Evolutionary conservation across 2,329 filamentous ascomycete species (phyloP), one percentile per base, ranked within the genome.

Genomic region (Hypoxylon sp.): DNA sequence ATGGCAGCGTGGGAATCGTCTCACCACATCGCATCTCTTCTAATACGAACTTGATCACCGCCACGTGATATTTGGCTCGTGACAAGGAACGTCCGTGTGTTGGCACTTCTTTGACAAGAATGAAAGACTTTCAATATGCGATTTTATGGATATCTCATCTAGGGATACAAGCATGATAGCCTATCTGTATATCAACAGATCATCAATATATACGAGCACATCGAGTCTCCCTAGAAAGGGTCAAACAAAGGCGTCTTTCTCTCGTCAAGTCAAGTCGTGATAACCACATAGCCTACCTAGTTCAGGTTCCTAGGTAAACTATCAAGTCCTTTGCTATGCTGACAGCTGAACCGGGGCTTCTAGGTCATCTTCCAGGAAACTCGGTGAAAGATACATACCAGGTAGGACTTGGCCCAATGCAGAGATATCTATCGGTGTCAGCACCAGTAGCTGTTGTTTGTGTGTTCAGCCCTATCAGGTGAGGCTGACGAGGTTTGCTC

Each of bases 1-100:
- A 50, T 29, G n/a, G n/a, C n/a, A n/a, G n/a, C n/a, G n/a, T n/a
- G n/a, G n/a, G n/a, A n/a, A n/a, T n/a, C n/a, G n/a, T n/a, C n/a
- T n/a, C n/a, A n/a, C n/a, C n/a, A n/a, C 24, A 31, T 31, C 21
- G 41, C 18, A 29, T 26, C 29, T 13, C 15, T 51, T 41, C 17
- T 24, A 56, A 63, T 56, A 61, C 61, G 58, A 61, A 42, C 18
- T 58, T 23, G 8, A 47, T 55, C 51, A 55, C 57, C 53, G 48
- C 58, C 37, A 45, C 53, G 58, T 57, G 27, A n/a, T 31, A 33
- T 38, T 43, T 43, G 33, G 15, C 13, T 33, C n/a, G n/a, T 48
- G 29, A 35, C n/a, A 23, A 48, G 3, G 31, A 11, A 20, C 23
- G 9, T 37, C 20, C 17, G 37, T 48, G 48, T 15, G 51, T 29